A percentile compares a stretch with the other conserved stretches of the same genome.
Conservation (phyloP, 352 stramenopile species). For the Pythium myriotylum region DNA sequence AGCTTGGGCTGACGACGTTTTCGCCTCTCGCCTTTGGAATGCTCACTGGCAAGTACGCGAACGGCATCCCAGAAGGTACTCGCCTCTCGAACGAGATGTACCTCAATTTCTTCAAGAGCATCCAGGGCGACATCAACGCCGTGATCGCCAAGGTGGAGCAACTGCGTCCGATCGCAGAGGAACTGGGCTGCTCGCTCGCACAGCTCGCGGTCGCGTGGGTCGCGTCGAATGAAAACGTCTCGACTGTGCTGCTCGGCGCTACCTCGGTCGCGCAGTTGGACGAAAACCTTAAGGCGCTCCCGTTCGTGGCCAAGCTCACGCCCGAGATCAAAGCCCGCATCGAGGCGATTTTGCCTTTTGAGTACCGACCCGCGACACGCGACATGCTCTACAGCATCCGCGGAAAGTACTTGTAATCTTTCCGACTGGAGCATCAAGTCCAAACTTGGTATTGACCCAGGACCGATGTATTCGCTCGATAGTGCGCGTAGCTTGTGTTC, state of each 20-base stretch:
- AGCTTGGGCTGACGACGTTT: too few species aligned
- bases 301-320: too few species aligned
- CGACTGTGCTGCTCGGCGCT: constrained; percentile 57
- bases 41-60: constrained; percentile 69
- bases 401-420: constrained; percentile 9
- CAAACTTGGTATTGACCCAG: too few species aligned
- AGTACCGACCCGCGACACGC: not conserved
- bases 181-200: too few species aligned
- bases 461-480: too few species aligned
- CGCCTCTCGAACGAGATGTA: constrained; percentile 31
- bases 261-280: constrained; percentile 45
- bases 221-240: constrained; percentile 51
- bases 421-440: too few species aligned
- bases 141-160: constrained; percentile 31
- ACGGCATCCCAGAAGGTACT: constrained; percentile 27
- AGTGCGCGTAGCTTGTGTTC: too few species aligned
- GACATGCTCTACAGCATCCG: constrained; percentile 4
- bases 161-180: constrained; percentile 37
- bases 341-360: constrained; percentile 37
- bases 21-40: constrained; percentile 38
- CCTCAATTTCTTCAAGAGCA: not conserved
- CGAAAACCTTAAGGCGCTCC: too few species aligned
- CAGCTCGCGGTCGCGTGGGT: constrained; percentile 66
- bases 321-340: constrained; percentile 57
- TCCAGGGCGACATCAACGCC: constrained; percentile 13